Percentiles rank a stretch among this genome's conserved stretches.
phyloP scores from a whole-genome alignment of 2,329 filamentous ascomycete species.

The Exophiala bonariae region DNA sequence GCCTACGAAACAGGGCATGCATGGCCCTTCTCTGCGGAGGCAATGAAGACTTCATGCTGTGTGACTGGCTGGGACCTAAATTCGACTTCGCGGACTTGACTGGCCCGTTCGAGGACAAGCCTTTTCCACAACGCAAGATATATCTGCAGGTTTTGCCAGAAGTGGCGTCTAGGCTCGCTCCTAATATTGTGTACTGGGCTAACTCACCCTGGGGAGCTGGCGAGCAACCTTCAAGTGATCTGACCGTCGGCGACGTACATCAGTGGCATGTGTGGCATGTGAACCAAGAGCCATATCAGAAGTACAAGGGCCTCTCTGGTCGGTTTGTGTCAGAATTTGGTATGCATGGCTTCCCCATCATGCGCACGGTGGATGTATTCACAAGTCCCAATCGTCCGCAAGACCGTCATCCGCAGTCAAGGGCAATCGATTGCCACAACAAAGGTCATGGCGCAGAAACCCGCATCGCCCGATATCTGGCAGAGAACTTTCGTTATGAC shows the following conservation, averaged over 20 bases:
- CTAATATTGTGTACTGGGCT: slow-evolving; percentile 71
- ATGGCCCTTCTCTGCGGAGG: slow-evolving; percentile 89
- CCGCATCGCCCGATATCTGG: slow-evolving; percentile 80
- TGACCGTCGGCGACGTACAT: slow-evolving; percentile 84
- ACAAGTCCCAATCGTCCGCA: slow-evolving; percentile 51
- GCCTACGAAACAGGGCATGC: slow-evolving; percentile 80
- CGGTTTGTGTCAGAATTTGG: slow-evolving; percentile 94
- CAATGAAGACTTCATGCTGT: slow-evolving; percentile 91
- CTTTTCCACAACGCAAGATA: slow-evolving; percentile 89
- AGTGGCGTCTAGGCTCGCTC: slow-evolving; percentile 66
- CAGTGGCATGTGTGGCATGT: slow-evolving; percentile 98
- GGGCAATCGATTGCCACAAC: slow-evolving; percentile 91
- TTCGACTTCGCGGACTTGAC: slow-evolving; percentile 71
- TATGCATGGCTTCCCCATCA: slow-evolving; percentile 85
- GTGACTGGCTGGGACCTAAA: slow-evolving; percentile 68
- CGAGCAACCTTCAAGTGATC: slow-evolving; percentile 68
- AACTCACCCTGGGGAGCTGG: slow-evolving; percentile 85
- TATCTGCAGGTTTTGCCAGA: slow-evolving; percentile 86
- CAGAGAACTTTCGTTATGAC: slow-evolving; percentile 73
- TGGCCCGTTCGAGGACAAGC: slow-evolving; percentile 69
- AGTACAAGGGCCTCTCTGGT: slow-evolving; percentile 79
- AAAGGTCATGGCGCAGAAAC: slow-evolving; percentile 88
- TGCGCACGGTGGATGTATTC: slow-evolving; percentile 68
- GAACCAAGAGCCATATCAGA: slow-evolving; percentile 84
- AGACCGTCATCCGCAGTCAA: slow-evolving; percentile 79